Base-by-base conservation (phyloP, 2,329 filamentous ascomycete species). In the Colletotrichum tamarilloi region DNA sequence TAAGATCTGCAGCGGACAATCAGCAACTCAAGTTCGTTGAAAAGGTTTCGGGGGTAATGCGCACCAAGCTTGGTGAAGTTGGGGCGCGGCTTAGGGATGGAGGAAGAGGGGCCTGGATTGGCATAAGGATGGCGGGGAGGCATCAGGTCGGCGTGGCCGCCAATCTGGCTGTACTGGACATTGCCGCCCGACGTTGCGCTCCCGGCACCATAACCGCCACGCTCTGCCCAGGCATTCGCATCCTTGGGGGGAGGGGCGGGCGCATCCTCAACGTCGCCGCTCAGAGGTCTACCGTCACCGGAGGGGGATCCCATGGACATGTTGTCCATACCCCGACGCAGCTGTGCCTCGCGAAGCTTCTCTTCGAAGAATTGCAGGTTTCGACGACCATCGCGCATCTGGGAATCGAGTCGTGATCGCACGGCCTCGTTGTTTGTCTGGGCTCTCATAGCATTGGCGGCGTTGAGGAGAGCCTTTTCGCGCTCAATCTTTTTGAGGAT, bases 401-500 rank as follows among this genome's bases (percentile, higher is more conserved):
- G 95, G 75, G 92, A 93, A 81, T 98, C 96, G 82, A 98, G 92
- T 80, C 95, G 92, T 78, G 95, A 95, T 81, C 95, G 93, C 76
- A 98, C 96, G 75, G 92, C 90, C 78, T 95, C 93, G 84, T 99
- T 99, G 86, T 95, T 94, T 78, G 96, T 98, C 83, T 97, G 95
- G 85, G 95, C 93, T 85, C 95, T 93, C 95, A 99, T 98, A 79
- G 94, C 91, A 85, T 94, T 97, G 78, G 96, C 96, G 79, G 95
- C 96, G 84, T 94, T 94, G 88, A 99, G 97, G 81, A 98, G 92
- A 79, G 93, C 94, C 88, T 95, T 96, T 86, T 99, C 97, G 83
- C 96, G 92, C 88, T 98, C 95, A 84, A 99, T 98, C 93, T 99
- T 98, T 87, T 92, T 93, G 86, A 93, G 92, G 86, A 99, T 95